phyloP scores from a whole-genome alignment of 129 eudicot species.

The Chrysanthemum seticuspe region DNA sequence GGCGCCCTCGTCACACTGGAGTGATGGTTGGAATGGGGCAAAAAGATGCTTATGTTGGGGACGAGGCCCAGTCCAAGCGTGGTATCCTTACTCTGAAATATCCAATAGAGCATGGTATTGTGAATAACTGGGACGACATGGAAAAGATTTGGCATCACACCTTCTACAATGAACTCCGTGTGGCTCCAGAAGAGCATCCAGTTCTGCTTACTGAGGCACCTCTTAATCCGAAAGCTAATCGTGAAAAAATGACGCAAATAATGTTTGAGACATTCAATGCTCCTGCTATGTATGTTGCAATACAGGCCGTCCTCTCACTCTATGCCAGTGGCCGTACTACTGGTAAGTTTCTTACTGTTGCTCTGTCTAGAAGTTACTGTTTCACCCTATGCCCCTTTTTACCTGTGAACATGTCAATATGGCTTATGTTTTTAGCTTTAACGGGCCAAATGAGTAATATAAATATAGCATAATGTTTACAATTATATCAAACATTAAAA shows the following conservation, averaged over 20 bases:
- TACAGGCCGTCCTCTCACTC: conserved; percentile 58
- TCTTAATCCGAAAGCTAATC: conserved; percentile 57
- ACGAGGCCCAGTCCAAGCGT: conserved; percentile 56
- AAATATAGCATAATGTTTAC: too few relatives aligned
- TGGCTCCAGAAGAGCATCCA: conserved; percentile 61
- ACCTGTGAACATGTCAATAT: too few relatives aligned
- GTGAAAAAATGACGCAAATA: conserved; percentile 63
- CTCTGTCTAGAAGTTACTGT: neutral
- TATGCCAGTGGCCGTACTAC: conserved; percentile 71
- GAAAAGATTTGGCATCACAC: conserved; percentile 69
- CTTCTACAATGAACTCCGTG: conserved; percentile 57
- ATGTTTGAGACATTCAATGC: conserved; percentile 62
- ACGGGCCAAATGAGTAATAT: too few relatives aligned
- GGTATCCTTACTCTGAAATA: conserved; percentile 53
- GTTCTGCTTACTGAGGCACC: conserved; percentile 68
- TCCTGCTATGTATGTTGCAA: conserved; percentile 65
- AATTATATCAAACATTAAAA: too few relatives aligned
- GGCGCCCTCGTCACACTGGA: conserved; percentile 57
- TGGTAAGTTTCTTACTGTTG: conserved; percentile 32
- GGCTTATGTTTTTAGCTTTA: too few relatives aligned
- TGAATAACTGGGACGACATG: conserved; percentile 70
- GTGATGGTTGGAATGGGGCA: conserved; percentile 72
- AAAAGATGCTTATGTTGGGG: conserved; percentile 60
- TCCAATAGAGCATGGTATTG: conserved; percentile 64
- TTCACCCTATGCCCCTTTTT: too few relatives aligned